Percentiles rank a stretch among this genome's conserved stretches.
phyloP scores from a whole-genome alignment of 139 green algal genomes.

The Klebsormidium nitens region DNA sequence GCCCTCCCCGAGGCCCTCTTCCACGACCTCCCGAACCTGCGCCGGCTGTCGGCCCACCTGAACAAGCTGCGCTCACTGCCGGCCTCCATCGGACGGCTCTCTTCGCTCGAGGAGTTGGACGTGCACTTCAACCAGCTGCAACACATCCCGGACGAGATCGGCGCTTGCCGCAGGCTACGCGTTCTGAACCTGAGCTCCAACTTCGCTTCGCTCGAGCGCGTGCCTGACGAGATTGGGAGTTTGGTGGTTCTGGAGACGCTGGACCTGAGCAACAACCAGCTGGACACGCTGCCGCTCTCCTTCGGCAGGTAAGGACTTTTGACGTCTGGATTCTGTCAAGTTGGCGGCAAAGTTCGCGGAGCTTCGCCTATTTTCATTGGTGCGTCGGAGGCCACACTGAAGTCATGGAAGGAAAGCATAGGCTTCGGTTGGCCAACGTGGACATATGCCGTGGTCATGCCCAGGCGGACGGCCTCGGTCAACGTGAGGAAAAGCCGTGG shows the following conservation, averaged over 20 bases:
- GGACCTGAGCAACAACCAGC: conserved; percentile 21
- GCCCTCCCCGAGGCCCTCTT: conserved; percentile 9
- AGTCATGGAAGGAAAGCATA: no score
- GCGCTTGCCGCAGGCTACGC: neutral
- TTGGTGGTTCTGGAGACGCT: neutral
- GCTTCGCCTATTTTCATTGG: no score
- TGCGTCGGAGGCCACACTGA: no score
- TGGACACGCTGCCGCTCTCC: conserved; percentile 8
- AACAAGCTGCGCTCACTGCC: conserved; percentile 24
- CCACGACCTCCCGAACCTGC: neutral
- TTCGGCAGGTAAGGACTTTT: no score
- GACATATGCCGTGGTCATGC: no score
- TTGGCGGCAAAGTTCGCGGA: no score
- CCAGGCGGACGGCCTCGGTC: no score
- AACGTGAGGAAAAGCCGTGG: no score
- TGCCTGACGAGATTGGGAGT: conserved; percentile 2
- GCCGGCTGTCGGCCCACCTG: conserved; percentile 7
- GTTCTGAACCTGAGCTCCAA: conserved; percentile 29
- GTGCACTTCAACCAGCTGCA: conserved; percentile 18
- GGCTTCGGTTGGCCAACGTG: no score
- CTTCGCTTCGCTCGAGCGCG: conserved; percentile 8
- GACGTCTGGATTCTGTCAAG: no score
- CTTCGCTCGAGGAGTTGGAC: conserved; percentile 5
- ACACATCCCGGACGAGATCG: neutral
- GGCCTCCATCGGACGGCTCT: neutral